These are phyloP conservation scores for Ottelia alismoides DNA, from an alignment of 106 monocot genomes.

Conservation along the genomic window DNA sequence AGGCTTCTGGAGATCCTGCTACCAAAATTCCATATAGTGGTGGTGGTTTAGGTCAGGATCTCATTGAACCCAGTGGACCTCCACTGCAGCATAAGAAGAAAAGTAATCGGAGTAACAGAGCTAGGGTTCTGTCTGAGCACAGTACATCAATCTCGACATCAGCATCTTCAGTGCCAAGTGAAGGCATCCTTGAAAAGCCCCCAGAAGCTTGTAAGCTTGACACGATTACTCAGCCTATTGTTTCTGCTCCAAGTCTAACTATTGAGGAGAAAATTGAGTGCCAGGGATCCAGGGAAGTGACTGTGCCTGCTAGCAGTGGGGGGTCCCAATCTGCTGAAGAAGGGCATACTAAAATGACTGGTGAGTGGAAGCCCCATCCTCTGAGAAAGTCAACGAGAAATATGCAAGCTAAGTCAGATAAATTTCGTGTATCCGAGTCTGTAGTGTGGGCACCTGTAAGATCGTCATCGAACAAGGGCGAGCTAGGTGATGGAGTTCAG, in stretches of 20 bases:
- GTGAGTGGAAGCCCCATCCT: slow-evolving; percentile 44
- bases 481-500: slow-evolving; percentile 22
- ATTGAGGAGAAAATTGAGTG: neutral
- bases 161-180: slow-evolving; percentile 5
- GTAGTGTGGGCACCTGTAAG: slow-evolving; percentile 87
- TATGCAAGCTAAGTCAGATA: slow-evolving; percentile 38
- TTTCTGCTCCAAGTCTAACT: slow-evolving; percentile 3
- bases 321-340: slow-evolving; percentile 8
- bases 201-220: slow-evolving; percentile 4
- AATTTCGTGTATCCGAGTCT: slow-evolving; percentile 44
- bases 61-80: slow-evolving; percentile 8
- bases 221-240: slow-evolving; percentile 4
- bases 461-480: slow-evolving; percentile 25
- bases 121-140: slow-evolving; percentile 33
- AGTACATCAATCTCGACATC: slow-evolving; percentile 5
- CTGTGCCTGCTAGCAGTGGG: slow-evolving; percentile 4
- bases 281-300: neutral
- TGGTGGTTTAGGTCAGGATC: slow-evolving; percentile 2
- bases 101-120: slow-evolving; percentile 25
- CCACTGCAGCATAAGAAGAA: slow-evolving; percentile 37
- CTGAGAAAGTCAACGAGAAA: slow-evolving; percentile 38
- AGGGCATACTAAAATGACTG: slow-evolving; percentile 12
- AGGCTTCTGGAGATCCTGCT: slow-evolving; percentile 5
- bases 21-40: neutral
- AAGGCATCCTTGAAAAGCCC: slow-evolving; percentile 11